Percentiles rank a stretch among this genome's conserved stretches.
phyloP scores from a whole-genome alignment of 805 yeast species.

The Teunomyces atbi region DNA sequence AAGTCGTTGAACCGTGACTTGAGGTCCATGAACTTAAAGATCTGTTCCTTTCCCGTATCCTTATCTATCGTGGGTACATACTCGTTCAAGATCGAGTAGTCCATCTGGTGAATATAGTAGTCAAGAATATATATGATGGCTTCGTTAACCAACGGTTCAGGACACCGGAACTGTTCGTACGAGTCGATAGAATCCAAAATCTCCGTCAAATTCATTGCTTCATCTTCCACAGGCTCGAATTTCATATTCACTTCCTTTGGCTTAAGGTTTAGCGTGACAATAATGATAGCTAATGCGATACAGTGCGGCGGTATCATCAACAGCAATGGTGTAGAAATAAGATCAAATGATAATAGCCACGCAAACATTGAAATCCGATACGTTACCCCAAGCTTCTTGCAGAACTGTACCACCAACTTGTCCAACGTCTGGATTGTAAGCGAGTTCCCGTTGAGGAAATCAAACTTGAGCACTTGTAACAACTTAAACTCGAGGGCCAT shows the following conservation, averaged over 20 bases:
- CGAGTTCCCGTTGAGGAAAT: conserved; percentile 62
- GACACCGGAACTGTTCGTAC: conserved; percentile 38
- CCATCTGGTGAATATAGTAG: conserved; percentile 57
- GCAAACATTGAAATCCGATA: conserved; percentile 52
- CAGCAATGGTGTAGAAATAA: conserved; percentile 64
- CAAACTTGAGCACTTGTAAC: conserved; percentile 76
- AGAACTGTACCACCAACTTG: conserved; percentile 59
- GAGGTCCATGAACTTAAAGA: conserved; percentile 46
- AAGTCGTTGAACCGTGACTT: conserved; percentile 43
- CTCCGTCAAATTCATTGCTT: conserved; percentile 14
- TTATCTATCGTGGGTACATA: conserved; percentile 37
- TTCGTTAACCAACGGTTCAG: conserved; percentile 45
- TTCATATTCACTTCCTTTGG: conserved; percentile 23
- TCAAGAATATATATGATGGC: conserved; percentile 59
- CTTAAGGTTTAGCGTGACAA: conserved; percentile 54
- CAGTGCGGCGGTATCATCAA: conserved; percentile 74
- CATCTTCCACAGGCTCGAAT: conserved; percentile 10
- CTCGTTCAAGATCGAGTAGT: conserved; percentile 47
- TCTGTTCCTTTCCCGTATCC: conserved; percentile 43
- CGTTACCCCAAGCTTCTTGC: conserved; percentile 47
- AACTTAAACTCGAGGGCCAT: conserved; percentile 66
- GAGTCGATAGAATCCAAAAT: conserved; percentile 34
- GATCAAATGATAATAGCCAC: conserved; percentile 78
- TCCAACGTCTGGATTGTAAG: conserved; percentile 45
- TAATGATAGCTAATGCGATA: conserved; percentile 66